Percentiles rank a stretch among this genome's conserved stretches.
phyloP scores from a whole-genome alignment of 139 green algal species.

The Astrephomene gubernaculifera region DNA sequence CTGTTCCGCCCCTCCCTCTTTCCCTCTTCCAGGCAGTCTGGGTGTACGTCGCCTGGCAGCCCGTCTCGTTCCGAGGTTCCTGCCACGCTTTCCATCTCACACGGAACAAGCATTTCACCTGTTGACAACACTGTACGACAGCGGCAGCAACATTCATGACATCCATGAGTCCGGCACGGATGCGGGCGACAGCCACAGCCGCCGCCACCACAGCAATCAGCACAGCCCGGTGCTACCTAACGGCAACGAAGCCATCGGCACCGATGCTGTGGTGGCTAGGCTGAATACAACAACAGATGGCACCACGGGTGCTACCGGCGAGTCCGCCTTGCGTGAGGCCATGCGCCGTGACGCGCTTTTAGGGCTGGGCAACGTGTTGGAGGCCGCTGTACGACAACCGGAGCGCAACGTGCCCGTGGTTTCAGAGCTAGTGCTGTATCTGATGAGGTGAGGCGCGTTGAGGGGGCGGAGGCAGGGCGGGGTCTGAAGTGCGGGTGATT shows the following conservation, averaged over 20 bases:
- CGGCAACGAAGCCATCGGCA: not conserved
- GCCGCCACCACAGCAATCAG: no score
- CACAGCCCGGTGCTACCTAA: not conserved
- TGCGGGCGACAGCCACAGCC: no score
- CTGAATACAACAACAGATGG: no score
- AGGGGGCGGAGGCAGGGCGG: not conserved
- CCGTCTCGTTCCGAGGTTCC: constrained; percentile 64
- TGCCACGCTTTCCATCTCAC: constrained; percentile 56
- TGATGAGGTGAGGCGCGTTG: constrained; percentile 50
- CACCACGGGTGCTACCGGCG: not conserved
- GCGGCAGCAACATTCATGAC: not conserved
- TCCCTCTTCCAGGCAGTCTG: constrained; percentile 26
- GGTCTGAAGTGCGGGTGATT: not conserved
- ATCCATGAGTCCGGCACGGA: no score
- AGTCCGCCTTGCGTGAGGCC: not conserved
- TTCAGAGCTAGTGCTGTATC: constrained; percentile 36
- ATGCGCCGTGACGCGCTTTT: constrained; percentile 56
- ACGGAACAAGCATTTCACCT: constrained; percentile 34
- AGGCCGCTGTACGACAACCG: constrained; percentile 50
- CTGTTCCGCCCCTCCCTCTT: not conserved
- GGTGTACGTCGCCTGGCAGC: constrained; percentile 57
- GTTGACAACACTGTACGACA: constrained; percentile 46
- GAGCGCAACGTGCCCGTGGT: constrained; percentile 30
- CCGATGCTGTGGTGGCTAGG: not conserved
- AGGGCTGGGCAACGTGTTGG: constrained; percentile 52